phyloP scores from a whole-genome alignment of 257 asterid genomes.

The Lavandula angustifolia region DNA sequence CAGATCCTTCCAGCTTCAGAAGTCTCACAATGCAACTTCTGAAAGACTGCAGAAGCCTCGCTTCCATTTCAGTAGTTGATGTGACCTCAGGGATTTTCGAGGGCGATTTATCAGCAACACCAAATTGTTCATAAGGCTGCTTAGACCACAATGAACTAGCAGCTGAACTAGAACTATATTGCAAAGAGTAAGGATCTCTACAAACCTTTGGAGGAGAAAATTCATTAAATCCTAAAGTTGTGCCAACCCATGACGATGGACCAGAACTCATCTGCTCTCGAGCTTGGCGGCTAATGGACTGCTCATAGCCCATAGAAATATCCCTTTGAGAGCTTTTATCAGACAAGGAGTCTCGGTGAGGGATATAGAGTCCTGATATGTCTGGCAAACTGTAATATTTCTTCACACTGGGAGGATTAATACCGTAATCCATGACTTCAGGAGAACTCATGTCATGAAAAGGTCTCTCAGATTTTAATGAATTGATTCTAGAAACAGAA shows the following conservation, averaged over 20 bases:
- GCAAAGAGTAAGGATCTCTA: slow-evolving; percentile 61
- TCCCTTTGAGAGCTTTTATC: slow-evolving; percentile 50
- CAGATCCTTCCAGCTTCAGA: slow-evolving; percentile 91
- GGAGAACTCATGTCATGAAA: slow-evolving; percentile 49
- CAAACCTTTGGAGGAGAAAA: slow-evolving; percentile 58
- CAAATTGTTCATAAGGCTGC: slow-evolving; percentile 89
- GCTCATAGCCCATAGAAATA: slow-evolving; percentile 46
- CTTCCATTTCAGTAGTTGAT: slow-evolving; percentile 58
- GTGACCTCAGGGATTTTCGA: slow-evolving; percentile 52
- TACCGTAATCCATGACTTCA: slow-evolving; percentile 44
- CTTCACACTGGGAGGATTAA: slow-evolving; percentile 52
- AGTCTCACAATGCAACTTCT: slow-evolving; percentile 72
- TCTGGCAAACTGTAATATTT: slow-evolving; percentile 88
- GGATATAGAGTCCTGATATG: slow-evolving; percentile 73
- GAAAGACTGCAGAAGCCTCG: slow-evolving; percentile 79
- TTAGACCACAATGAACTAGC: slow-evolving; percentile 77
- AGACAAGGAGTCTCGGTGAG: slow-evolving; percentile 50
- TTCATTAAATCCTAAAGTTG: slow-evolving; percentile 50
- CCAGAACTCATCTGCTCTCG: slow-evolving; percentile 44
- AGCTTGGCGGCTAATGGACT: slow-evolving; percentile 41
- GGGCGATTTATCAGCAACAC: slow-evolving; percentile 72
- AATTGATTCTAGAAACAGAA: slow-evolving; percentile 68
- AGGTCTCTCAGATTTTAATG: slow-evolving; percentile 62
- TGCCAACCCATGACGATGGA: slow-evolving; percentile 50
- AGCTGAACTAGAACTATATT: slow-evolving; percentile 45